Evolutionary conservation across 805 yeast genomes (phyloP).

Genomic region (Suhomyces kilbournensis): DNA sequence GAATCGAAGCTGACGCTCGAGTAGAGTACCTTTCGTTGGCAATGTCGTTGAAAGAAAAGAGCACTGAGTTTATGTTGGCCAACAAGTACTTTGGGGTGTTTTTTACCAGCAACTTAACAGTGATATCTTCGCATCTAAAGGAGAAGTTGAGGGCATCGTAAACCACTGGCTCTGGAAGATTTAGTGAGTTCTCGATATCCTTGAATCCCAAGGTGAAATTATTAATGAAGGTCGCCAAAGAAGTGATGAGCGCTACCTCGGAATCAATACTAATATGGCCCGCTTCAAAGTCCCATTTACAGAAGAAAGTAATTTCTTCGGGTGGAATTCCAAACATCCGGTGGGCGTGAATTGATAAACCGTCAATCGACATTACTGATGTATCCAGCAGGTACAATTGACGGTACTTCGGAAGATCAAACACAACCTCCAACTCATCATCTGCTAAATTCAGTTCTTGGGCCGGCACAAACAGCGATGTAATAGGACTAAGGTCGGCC

Average conservation of each 20-base stretch:
- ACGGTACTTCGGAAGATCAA: conserved; percentile 23
- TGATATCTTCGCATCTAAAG: conserved; percentile 49
- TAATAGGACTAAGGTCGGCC: conserved; percentile 62
- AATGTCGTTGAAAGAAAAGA: conserved; percentile 60
- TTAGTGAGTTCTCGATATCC: conserved; percentile 75
- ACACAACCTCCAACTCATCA: conserved; percentile 12
- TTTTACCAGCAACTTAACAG: conserved; percentile 37
- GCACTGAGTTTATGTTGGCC: conserved; percentile 18
- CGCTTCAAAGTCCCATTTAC: conserved; percentile 83
- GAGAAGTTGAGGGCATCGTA: conserved; percentile 69
- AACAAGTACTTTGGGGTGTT: conserved; percentile 15
- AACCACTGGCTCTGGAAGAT: conserved; percentile 51
- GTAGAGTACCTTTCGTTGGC: conserved; percentile 64
- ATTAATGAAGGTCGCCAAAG: conserved; percentile 38
- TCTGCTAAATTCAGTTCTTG: conserved; percentile 10
- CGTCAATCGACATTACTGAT: conserved; percentile 46
- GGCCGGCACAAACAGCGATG: conserved; percentile 31
- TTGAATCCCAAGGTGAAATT: conserved; percentile 61
- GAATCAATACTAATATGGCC: conserved; percentile 59
- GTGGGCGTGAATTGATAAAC: conserved; percentile 74
- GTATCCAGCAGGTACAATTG: conserved; percentile 6
- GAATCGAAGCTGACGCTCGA: conserved; percentile 49
- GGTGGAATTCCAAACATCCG: conserved; percentile 94
- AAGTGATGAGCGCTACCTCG: conserved; percentile 42
- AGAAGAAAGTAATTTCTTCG: conserved; percentile 77